A percentile compares a stretch with the other conserved stretches of the same genome.
phyloP scores from a whole-genome alignment of 441 rosid species.

The Omphalea diandra region DNA sequence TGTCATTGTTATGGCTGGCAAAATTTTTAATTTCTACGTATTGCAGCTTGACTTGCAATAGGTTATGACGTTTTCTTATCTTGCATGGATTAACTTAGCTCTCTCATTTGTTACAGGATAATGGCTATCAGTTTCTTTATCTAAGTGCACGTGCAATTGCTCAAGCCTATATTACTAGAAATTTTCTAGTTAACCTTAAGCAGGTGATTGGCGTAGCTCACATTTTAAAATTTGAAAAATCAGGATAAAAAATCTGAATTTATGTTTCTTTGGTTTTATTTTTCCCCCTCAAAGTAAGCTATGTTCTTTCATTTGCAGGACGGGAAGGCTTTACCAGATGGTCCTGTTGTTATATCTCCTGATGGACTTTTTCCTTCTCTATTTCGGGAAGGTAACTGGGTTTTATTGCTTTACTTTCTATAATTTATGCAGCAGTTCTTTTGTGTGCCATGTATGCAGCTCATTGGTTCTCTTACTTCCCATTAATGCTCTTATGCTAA shows the following conservation, averaged over 20 bases:
- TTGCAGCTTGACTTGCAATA: constrained; percentile 72
- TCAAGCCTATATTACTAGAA: constrained; percentile 90
- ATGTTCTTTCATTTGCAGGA: constrained; percentile 47
- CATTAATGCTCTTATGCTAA: neutral
- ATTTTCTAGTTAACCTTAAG: constrained; percentile 78
- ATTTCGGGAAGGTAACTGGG: constrained; percentile 77
- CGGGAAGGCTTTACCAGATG: constrained; percentile 93
- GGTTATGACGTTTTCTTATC: constrained; percentile 37
- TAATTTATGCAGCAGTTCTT: neutral
- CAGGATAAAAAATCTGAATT: constrained; percentile 6
- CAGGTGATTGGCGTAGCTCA: constrained; percentile 52
- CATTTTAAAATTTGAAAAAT: constrained; percentile 14
- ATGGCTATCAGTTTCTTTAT: constrained; percentile 92
- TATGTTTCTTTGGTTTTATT: neutral
- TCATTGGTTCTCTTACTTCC: constrained; percentile 8
- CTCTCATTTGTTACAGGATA: constrained; percentile 60
- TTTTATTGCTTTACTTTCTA: neutral
- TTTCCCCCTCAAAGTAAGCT: constrained; percentile 9
- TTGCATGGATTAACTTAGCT: neutral
- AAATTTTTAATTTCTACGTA: constrained; percentile 17
- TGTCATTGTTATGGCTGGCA: neutral
- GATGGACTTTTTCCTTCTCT: constrained; percentile 96
- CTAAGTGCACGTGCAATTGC: constrained; percentile 97
- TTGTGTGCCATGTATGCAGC: neutral
- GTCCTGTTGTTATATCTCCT: constrained; percentile 96